Evolutionary conservation across 1,284 basidiomycete species (phyloP).

Genomic region (Rhodotorula sp.): DNA sequence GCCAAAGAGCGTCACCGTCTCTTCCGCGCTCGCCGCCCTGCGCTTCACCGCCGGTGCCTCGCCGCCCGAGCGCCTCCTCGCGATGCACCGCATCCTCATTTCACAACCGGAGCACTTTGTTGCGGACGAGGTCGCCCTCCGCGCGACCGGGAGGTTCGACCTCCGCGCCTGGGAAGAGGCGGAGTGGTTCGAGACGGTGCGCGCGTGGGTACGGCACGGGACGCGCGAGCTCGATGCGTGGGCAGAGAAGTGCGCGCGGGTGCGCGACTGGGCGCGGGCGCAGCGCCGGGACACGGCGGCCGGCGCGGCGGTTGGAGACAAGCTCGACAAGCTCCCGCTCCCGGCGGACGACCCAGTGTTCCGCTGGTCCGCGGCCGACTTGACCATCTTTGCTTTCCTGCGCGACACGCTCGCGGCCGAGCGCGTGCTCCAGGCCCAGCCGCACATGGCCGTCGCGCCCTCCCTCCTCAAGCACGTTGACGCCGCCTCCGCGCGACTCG

Average conservation of each 20-base stretch:
- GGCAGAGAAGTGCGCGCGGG: conserved; percentile 58
- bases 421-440: conserved; percentile 66
- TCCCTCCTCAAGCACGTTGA: conserved; percentile 62
- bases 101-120: conserved; percentile 64
- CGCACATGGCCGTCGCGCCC: conserved; percentile 61
- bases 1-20: conserved; percentile 25
- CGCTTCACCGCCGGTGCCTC: conserved; percentile 47
- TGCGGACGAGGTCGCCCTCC: conserved; percentile 62
- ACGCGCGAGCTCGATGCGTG: conserved; percentile 60
- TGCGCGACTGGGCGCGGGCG: conserved; percentile 44
- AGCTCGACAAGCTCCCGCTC: conserved; percentile 44
- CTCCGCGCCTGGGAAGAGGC: conserved; percentile 70
- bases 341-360: conserved; percentile 43
- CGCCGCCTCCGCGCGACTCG: conserved; percentile 41
- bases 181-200: conserved; percentile 61
- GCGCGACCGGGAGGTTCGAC: conserved; percentile 63
- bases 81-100: conserved; percentile 76
- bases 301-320: background rate
- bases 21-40: conserved; percentile 46
- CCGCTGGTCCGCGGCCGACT: conserved; percentile 63
- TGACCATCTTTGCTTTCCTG: conserved; percentile 67
- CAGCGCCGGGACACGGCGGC: background rate
- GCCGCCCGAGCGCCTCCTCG: conserved; percentile 52
- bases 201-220: conserved; percentile 57
- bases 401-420: conserved; percentile 61